A percentile compares a stretch with the other conserved stretches of the same genome.
phyloP scores from a whole-genome alignment of 495 filamentous ascomycete genomes.

The Penicillium salamii region DNA sequence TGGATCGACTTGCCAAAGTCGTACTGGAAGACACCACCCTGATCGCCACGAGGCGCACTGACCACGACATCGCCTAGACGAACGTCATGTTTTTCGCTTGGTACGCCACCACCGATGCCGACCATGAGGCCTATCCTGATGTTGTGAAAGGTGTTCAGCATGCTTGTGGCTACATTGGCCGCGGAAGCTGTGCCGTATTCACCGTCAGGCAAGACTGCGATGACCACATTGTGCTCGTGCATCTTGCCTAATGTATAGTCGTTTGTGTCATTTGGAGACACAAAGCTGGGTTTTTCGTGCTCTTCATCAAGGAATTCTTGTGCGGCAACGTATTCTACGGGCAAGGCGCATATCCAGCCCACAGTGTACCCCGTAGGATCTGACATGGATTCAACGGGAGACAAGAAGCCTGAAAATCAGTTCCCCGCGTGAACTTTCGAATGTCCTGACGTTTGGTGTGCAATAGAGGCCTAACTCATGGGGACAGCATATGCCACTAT shows the following conservation, averaged over 20 bases:
- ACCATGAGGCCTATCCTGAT: conserved; percentile 34
- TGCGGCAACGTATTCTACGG: conserved; percentile 36
- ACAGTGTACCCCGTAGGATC: conserved; percentile 36
- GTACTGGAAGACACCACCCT: conserved; percentile 38
- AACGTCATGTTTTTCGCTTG: conserved; percentile 23
- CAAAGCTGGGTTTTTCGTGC: not conserved
- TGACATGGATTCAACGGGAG: not conserved
- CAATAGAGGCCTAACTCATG: too few relatives aligned
- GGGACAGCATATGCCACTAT: too few relatives aligned
- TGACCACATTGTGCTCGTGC: conserved; percentile 31
- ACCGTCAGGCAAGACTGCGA: conserved; percentile 29
- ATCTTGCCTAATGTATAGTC: conserved; percentile 35
- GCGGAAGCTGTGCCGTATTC: conserved; percentile 11
- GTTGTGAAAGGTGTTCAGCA: conserved; percentile 31
- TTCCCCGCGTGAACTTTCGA: too few relatives aligned
- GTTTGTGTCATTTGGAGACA: conserved; percentile 23
- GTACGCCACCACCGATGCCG: conserved; percentile 25
- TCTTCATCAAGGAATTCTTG: conserved; percentile 36
- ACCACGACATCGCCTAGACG: conserved; percentile 42
- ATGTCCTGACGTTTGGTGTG: too few relatives aligned
- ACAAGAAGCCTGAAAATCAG: too few relatives aligned
- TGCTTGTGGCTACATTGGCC: conserved; percentile 13
- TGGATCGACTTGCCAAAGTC: conserved; percentile 31
- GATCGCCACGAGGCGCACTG: conserved; percentile 19
- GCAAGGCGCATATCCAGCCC: too few relatives aligned